Conservation (phyloP, 1,284 basidiomycete species). For the Irpex sp. region DNA sequence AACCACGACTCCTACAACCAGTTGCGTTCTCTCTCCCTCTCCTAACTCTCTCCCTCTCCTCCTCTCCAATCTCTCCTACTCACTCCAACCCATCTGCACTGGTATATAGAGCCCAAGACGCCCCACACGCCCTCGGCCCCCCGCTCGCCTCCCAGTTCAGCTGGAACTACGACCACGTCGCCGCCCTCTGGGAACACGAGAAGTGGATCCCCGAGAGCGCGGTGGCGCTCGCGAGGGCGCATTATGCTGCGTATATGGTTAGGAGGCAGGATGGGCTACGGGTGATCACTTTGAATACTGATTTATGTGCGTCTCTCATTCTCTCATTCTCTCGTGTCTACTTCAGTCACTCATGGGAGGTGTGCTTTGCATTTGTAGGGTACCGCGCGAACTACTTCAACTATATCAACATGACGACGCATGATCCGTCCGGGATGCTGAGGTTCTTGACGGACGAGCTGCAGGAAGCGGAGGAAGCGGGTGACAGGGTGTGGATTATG, state of each 20-base stretch:
- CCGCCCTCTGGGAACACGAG: constrained; percentile 66
- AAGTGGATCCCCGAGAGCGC: constrained; percentile 65
- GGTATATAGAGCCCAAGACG: constrained; percentile 67
- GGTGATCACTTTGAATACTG: constrained; percentile 76
- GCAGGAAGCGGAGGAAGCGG: constrained; percentile 71
- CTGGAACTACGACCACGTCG: constrained; percentile 76
- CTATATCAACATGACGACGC: constrained; percentile 70
- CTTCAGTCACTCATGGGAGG: background rate
- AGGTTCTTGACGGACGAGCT: constrained; percentile 79
- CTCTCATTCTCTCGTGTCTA: too few relatives aligned
- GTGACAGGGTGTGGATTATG: constrained; percentile 75
- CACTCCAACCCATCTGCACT: too few relatives aligned
- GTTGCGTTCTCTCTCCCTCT: constrained; percentile 29
- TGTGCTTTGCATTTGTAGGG: constrained; percentile 3
- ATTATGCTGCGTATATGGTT: constrained; percentile 77
- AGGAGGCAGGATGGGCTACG: constrained; percentile 64
- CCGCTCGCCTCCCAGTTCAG: constrained; percentile 55
- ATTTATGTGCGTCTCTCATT: constrained; percentile 51
- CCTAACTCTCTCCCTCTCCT: constrained; percentile 1
- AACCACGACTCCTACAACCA: constrained; percentile 73
- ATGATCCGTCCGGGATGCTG: constrained; percentile 73
- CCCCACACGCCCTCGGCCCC: constrained; percentile 55
- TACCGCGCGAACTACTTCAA: constrained; percentile 68
- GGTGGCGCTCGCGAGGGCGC: constrained; percentile 55
- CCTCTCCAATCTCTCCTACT: too few relatives aligned